Conservation (phyloP, 2,329 filamentous ascomycete genomes). For the Arthrobotrys musiformis region DNA sequence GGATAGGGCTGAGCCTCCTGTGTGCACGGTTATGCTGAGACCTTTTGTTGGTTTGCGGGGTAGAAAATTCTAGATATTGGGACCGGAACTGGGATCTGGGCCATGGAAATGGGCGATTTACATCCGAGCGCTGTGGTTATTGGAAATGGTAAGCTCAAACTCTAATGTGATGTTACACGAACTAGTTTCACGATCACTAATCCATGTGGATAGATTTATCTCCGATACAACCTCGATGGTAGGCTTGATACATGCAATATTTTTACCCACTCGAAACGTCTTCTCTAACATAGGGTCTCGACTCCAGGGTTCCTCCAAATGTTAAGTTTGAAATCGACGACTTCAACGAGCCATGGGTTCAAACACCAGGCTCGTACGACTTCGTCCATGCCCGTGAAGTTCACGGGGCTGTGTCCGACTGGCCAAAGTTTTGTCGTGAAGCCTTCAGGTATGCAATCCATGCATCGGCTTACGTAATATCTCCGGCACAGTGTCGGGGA, state of each 20-base stretch:
- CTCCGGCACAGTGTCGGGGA: background rate
- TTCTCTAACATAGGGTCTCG: background rate
- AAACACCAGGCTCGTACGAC: conserved; percentile 66
- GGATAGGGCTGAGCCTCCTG: background rate
- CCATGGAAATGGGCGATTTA: conserved; percentile 60
- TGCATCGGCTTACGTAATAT: background rate
- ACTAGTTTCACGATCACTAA: background rate
- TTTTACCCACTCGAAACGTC: conserved; percentile 11
- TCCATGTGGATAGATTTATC: conserved; percentile 55
- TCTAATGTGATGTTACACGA: background rate
- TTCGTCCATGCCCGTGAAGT: conserved; percentile 70
- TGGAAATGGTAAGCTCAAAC: conserved; percentile 43
- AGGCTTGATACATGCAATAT: conserved; percentile 25
- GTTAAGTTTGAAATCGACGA: conserved; percentile 61
- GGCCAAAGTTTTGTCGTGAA: conserved; percentile 61
- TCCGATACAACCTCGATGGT: conserved; percentile 59
- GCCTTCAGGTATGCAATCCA: conserved; percentile 54
- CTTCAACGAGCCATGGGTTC: conserved; percentile 60
- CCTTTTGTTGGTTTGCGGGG: background rate
- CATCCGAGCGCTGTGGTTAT: conserved; percentile 57
- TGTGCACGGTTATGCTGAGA: background rate
- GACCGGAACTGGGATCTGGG: conserved; percentile 62
- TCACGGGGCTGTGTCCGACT: conserved; percentile 70
- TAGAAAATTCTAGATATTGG: conserved; percentile 61
- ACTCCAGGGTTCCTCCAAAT: conserved; percentile 55